Evolutionary conservation across 2,329 filamentous ascomycete genomes (phyloP).

Genomic region (Nothophaeocryptopus gaeumannii): DNA sequence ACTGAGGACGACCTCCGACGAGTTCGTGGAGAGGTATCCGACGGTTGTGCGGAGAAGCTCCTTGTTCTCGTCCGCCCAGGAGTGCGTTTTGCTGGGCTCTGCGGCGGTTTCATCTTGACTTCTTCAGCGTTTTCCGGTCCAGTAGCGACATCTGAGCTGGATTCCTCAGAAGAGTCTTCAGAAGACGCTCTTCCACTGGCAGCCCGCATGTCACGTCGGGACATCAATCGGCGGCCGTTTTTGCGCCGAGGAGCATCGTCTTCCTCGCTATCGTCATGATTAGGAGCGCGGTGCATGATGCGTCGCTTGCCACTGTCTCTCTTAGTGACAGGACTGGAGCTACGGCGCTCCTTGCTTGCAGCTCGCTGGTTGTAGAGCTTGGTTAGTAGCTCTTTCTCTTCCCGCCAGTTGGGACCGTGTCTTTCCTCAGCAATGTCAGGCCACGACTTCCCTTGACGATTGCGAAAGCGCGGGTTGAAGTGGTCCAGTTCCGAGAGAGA

Average conservation of each 20-base stretch:
- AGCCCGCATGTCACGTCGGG: constrained; percentile 36
- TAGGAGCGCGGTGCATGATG: constrained; percentile 17
- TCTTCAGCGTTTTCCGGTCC: constrained; percentile 17
- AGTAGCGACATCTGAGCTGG: constrained; percentile 22
- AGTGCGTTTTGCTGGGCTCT: constrained; percentile 26
- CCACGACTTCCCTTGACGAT: constrained; percentile 75
- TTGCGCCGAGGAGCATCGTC: constrained; percentile 30
- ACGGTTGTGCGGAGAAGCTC: constrained; percentile 27
- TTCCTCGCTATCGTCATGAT: constrained; percentile 23
- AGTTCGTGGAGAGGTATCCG: constrained; percentile 22
- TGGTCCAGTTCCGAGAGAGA: constrained; percentile 40
- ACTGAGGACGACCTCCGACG: constrained; percentile 29
- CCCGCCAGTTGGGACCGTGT: constrained; percentile 83
- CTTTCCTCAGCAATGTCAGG: constrained; percentile 81
- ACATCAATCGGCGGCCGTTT: constrained; percentile 36
- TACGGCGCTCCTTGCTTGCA: constrained; percentile 25
- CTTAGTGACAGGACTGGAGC: constrained; percentile 37
- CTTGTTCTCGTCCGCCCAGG: constrained; percentile 28
- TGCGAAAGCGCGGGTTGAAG: constrained; percentile 77
- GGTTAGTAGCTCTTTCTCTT: constrained; percentile 79
- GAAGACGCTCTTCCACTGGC: constrained; percentile 30
- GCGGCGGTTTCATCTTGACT: constrained; percentile 29
- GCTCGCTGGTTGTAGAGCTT: constrained; percentile 62
- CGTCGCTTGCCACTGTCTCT: constrained; percentile 30
- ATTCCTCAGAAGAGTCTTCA: constrained; percentile 31